Base-by-base conservation (phyloP, 2,329 filamentous ascomycete species). In the Exophiala oligosperma region DNA sequence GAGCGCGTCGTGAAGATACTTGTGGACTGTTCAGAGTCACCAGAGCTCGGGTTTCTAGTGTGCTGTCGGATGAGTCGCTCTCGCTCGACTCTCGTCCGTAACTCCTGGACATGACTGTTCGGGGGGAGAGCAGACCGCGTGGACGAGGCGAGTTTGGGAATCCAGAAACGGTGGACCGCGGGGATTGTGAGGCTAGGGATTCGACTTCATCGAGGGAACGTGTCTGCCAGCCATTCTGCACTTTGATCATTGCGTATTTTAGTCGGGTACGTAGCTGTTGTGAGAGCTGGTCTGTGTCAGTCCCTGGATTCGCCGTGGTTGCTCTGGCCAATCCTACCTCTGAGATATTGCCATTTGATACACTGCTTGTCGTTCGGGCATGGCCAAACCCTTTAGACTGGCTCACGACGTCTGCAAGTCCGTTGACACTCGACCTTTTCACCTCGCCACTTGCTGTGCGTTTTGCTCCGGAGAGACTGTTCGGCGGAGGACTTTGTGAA, bases 181-280 rank as follows among this genome's bases (percentile, higher is more conserved):
- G 85, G 1, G 88, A 90, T 54, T 88, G 85, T 1, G 89, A 90
- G 8, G 89, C 84, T 41, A 91, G 76, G 48, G 84, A 84, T 74
- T 93, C 91, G 29, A 93, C 84, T 73, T 93, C 89, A 55, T 89
- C 86, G 57, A 94, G 84, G 17, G 85, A 86, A 63, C 88, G 86
- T 24, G 87, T 83, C 74, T 96, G 89, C 88, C 92, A 94, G 58
- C 91, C 91, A 70, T 95, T 87, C 71, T 91, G 91, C 41, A 97
- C 89, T 74, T 96, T 97, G 70, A 95, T 83, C 83, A 96, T 94
- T 64, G 93, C 93, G 73, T 97, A 97, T 5, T 91, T 91, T 28
- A 97, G 81, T 67, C 91, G 89, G 51, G 91, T 87, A 70, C 88
- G 89, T 52, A 97, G 81, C 70, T 93, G 89, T 54, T 87, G 84